Evolutionary conservation across 106 monocot genomes (phyloP), one percentile per base, ranked within the genome.

Genomic region (Posidonia australis): DNA sequence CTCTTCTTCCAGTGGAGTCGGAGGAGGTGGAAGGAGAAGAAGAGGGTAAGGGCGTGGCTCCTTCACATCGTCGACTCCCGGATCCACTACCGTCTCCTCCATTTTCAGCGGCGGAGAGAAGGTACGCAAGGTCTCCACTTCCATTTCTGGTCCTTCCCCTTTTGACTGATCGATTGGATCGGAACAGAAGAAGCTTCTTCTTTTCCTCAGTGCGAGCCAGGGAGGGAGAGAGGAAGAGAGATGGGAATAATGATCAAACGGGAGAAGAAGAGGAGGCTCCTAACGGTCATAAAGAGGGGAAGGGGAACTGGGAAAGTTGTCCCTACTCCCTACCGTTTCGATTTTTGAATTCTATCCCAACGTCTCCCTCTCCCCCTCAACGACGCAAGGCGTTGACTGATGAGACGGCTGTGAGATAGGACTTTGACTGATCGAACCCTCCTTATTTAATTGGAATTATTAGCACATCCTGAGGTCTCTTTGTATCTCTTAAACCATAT

Each of bases 341-440:
- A 58, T 28, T 58, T 58, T 58, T 58, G 28, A 58, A 58, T 29
- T 30, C 11, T 9, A 22, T 54, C 53, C 19, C 53, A 53, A 53
- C 53, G 53, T 24, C 53, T 53, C 53, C 19, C 23, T 53, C 53
- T 53, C 23, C n/a, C 53, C 7, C 36, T 36, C 36, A n/a, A n/a
- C n/a, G n/a, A n/a, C n/a, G n/a, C n/a, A n/a, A n/a, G n/a, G n/a
- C n/a, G n/a, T n/a, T n/a, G n/a, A n/a, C n/a, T n/a, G n/a, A n/a
- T n/a, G n/a, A n/a, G n/a, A n/a, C n/a, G n/a, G n/a, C n/a, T n/a
- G n/a, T n/a, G n/a, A n/a, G n/a, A n/a, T n/a, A n/a, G n/a, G n/a
- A n/a, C n/a, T n/a, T n/a, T n/a, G n/a, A n/a, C n/a, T n/a, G n/a
- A n/a, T n/a, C n/a, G n/a, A n/a, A n/a, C n/a, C n/a, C n/a, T n/a